Evolutionary conservation across 2,329 filamentous ascomycete species (phyloP).

Genomic region (Myriosclerotinia scirpicola): DNA sequence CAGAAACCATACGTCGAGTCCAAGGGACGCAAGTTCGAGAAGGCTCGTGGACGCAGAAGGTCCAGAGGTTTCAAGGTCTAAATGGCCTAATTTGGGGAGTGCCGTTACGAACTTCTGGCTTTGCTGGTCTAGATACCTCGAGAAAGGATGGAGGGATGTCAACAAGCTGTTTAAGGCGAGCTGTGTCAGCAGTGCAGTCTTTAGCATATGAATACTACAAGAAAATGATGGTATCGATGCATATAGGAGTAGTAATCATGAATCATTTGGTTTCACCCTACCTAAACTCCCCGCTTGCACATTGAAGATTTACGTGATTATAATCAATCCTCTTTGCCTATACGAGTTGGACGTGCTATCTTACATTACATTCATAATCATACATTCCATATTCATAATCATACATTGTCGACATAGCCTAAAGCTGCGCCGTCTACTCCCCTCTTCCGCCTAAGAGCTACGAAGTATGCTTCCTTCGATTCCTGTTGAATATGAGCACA

Average conservation of each 20-base stretch:
- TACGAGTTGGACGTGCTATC: not conserved
- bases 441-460: conserved; percentile 70
- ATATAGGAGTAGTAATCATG: conserved; percentile 22
- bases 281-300: not conserved
- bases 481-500: conserved; percentile 52
- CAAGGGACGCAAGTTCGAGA: conserved; percentile 99
- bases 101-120: conserved; percentile 31
- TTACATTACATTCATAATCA: not conserved
- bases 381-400: not conserved
- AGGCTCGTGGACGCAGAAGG: conserved; percentile 96
- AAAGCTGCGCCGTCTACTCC: conserved; percentile 32
- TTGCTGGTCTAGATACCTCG: conserved; percentile 32
- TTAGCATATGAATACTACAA: conserved; percentile 23
- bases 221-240: conserved; percentile 23
- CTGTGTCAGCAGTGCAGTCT: conserved; percentile 17
- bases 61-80: conserved; percentile 99
- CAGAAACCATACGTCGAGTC: conserved; percentile 95
- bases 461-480: conserved; percentile 83
- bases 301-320: not conserved
- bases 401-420: conserved; percentile 13
- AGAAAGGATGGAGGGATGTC: conserved; percentile 19
- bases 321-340: not conserved
- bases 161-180: conserved; percentile 15
- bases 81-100: conserved; percentile 42
- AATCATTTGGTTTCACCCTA: conserved; percentile 8